Conservation (phyloP, 2,329 filamentous ascomycete genomes). For the Keithomyces neogunnii region DNA sequence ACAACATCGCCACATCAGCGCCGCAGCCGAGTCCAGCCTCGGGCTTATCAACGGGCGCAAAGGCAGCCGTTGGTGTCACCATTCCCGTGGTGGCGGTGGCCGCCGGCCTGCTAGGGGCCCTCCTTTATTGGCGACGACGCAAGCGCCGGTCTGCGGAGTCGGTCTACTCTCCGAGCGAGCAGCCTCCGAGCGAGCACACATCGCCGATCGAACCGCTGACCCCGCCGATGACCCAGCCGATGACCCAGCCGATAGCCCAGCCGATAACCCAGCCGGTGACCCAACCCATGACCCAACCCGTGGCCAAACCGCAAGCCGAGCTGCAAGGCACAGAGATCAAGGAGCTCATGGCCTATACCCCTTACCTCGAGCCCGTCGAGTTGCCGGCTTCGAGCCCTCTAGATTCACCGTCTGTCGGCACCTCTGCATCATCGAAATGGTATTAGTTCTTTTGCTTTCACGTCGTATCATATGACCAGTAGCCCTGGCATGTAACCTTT, state of each 20-base stretch:
- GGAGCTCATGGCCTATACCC: not conserved
- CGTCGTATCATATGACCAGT: no score
- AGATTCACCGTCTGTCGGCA: no score
- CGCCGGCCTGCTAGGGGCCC: conserved; percentile 13
- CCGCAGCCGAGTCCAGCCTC: not conserved
- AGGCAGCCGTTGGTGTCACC: conserved; percentile 20
- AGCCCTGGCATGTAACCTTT: no score
- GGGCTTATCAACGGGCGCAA: conserved; percentile 15
- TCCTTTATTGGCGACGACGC: conserved; percentile 20
- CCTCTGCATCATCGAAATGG: no score
- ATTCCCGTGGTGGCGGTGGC: conserved; percentile 19
- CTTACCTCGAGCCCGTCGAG: not conserved
- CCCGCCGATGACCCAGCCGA: no score
- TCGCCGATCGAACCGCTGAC: no score
- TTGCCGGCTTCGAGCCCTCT: not conserved
- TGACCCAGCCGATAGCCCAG: no score
- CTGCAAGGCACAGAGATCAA: not conserved
- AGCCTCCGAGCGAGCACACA: not conserved
- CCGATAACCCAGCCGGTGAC: no score
- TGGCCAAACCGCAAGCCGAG: not conserved
- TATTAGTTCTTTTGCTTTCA: no score
- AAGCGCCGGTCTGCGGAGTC: conserved; percentile 1
- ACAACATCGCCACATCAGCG: not conserved
- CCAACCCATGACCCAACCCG: no score
- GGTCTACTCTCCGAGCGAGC: not conserved